phyloP scores from a whole-genome alignment of 116 monocot genomes.

The Phalaenopsis hybrid region DNA sequence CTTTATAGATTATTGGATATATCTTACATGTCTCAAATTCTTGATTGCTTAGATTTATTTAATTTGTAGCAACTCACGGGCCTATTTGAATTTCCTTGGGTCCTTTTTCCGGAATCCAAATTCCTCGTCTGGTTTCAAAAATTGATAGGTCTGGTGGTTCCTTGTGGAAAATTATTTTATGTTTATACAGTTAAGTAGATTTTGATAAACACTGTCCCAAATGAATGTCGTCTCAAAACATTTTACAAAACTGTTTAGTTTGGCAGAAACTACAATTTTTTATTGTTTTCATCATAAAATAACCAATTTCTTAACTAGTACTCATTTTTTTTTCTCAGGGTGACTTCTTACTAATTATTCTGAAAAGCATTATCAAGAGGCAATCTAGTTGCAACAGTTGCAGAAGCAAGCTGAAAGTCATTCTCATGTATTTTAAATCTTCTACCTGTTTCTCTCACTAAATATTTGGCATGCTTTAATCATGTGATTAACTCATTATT shows the following conservation, averaged over 20 bases:
- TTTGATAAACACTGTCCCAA: neutral
- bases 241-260: neutral
- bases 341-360: slow-evolving; percentile 83
- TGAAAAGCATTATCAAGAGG: slow-evolving; percentile 66
- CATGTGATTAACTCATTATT: neutral
- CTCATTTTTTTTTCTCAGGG: slow-evolving; percentile 41
- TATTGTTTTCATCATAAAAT: neutral
- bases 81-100: neutral
- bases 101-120: neutral
- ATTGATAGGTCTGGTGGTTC: neutral
- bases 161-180: neutral
- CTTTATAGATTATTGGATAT: neutral
- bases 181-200: neutral
- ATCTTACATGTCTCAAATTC: neutral
- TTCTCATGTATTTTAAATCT: slow-evolving; percentile 71
- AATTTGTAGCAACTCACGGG: neutral
- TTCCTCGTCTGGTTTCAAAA: neutral
- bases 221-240: neutral
- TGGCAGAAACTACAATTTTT: neutral
- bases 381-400: slow-evolving; percentile 32
- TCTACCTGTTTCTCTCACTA: neutral
- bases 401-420: slow-evolving; percentile 72
- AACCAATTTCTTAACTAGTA: neutral
- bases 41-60: neutral
- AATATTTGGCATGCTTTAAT: neutral